Conservation (phyloP, 2,329 filamentous ascomycete genomes). For the Aspergillus versicolor region DNA sequence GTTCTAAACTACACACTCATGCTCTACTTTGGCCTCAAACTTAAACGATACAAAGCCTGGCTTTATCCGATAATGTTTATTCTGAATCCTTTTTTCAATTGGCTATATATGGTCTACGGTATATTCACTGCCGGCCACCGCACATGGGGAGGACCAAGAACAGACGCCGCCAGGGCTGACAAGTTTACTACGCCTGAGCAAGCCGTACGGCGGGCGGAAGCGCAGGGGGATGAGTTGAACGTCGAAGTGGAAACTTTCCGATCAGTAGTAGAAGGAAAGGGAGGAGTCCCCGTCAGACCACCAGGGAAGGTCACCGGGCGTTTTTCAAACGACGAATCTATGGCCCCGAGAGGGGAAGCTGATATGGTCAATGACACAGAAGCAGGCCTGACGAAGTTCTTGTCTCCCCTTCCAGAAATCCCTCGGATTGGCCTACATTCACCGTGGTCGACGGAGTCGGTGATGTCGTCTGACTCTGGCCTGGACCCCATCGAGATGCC, state of each 20-base stretch:
- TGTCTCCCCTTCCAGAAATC: slow-evolving; percentile 45
- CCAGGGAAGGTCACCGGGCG: slow-evolving; percentile 73
- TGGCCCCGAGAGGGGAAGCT: slow-evolving; percentile 63
- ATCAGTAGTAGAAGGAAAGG: slow-evolving; percentile 39
- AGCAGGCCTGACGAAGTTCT: slow-evolving; percentile 54
- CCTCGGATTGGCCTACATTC: slow-evolving; percentile 53
- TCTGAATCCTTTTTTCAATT: slow-evolving; percentile 95
- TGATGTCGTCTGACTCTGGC: slow-evolving; percentile 57
- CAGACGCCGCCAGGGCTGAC: slow-evolving; percentile 81
- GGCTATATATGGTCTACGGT: slow-evolving; percentile 96
- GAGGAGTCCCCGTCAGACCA: slow-evolving; percentile 66
- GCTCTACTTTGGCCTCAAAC: slow-evolving; percentile 88
- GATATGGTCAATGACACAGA: slow-evolving; percentile 52
- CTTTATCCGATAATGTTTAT: slow-evolving; percentile 95
- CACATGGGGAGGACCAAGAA: slow-evolving; percentile 92
- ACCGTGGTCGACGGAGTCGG: slow-evolving; percentile 67
- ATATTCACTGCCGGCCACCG: slow-evolving; percentile 92
- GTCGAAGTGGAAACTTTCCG: slow-evolving; percentile 84
- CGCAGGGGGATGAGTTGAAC: slow-evolving; percentile 82
- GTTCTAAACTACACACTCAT: slow-evolving; percentile 94
- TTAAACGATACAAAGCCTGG: slow-evolving; percentile 89
- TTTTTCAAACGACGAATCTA: slow-evolving; percentile 60
- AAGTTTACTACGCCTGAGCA: slow-evolving; percentile 72
- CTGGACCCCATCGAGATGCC: slow-evolving; percentile 65
- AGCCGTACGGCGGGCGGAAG: slow-evolving; percentile 78